Base-by-base conservation (phyloP, 2,329 filamentous ascomycete species). In the Tolypocladium capitatum region DNA sequence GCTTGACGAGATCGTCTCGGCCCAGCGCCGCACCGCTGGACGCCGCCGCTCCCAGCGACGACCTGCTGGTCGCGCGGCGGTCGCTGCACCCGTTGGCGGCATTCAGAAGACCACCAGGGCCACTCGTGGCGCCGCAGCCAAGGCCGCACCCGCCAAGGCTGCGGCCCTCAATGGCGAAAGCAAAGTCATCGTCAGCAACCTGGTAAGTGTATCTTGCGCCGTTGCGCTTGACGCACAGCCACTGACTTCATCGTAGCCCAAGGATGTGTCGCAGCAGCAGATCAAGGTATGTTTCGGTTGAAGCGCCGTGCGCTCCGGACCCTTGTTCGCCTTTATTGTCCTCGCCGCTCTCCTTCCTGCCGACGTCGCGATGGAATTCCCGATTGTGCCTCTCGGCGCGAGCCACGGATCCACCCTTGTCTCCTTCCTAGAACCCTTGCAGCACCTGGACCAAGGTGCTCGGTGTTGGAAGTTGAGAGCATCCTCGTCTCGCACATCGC, bases 271-370 rank as follows among this genome's bases (percentile, higher is more conserved):
- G 72, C 91, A 97, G 79, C 75, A 74, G 74, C 87, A 94, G 83
- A 94, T 98, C 75, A 97, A 98, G 92, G 92, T 98, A 98, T 94
- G 92, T 98, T 89, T 85, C 89, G 82, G 76, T 80, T 84, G 75
- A 83, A 83, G 82, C 79, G 63, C 68, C 71, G 69, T 63, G 70
- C 74, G 80, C 74, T 77, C 76, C 67, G 80, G 81, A 80, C 76
- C 83, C 83, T 81, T 76, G 71, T 76, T 84, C 80, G 81, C 78
- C 79, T 73, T 68, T 58, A 64, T 61, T 51, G 65, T 63, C 59
- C 57, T 66, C 64, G 66, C 62, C 59, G 21, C 36, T 27, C 58
- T 60, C 56, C 57, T 63, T 57, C 52, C 55, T 58, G 55, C 56
- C 53, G 57, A 60, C 60, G 52, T 52, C 51, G 47, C 51, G 36